Percentiles rank a stretch among this genome's conserved stretches.
Evolutionary conservation across 2,329 filamentous ascomycete genomes (phyloP).

Genomic region (Truncatella angustata): DNA sequence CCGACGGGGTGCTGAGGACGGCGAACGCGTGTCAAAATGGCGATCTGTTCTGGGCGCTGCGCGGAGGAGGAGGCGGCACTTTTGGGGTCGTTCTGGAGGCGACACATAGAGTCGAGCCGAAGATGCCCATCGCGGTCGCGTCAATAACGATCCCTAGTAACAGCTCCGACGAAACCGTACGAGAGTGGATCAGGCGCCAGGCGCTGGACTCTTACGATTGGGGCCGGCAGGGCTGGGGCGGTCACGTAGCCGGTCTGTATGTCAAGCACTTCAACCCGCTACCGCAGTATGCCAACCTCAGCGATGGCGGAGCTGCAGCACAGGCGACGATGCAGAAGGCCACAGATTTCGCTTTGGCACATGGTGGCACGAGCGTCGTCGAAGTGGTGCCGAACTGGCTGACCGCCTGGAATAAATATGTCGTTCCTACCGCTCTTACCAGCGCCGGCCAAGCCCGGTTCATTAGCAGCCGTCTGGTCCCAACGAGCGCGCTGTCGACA

Average conservation of each 20-base stretch:
- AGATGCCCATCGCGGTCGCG: constrained; percentile 29
- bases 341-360: constrained; percentile 16
- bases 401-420: constrained; percentile 21
- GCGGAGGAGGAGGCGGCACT: constrained; percentile 45
- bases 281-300: constrained; percentile 16
- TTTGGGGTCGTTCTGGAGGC: constrained; percentile 42
- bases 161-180: constrained; percentile 23
- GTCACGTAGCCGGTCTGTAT: constrained; percentile 18
- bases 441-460: constrained; percentile 16
- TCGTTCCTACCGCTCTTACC: constrained; percentile 13
- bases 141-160: constrained; percentile 23
- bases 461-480: constrained; percentile 17
- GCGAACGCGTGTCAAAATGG: constrained; percentile 34
- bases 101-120: constrained; percentile 39
- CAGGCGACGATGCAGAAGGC: constrained; percentile 15
- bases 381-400: constrained; percentile 19
- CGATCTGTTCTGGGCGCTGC: constrained; percentile 48
- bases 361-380: constrained; percentile 17
- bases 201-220: constrained; percentile 17
- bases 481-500: constrained; percentile 15
- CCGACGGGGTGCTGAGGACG: constrained; percentile 17
- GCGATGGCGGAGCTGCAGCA: constrained; percentile 14
- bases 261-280: constrained; percentile 22
- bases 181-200: constrained; percentile 27
- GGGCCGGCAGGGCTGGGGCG: constrained; percentile 23